A percentile compares a stretch with the other conserved stretches of the same genome.
phyloP scores from a whole-genome alignment of 1,139 yeast species.

The Diutina rugosa region DNA sequence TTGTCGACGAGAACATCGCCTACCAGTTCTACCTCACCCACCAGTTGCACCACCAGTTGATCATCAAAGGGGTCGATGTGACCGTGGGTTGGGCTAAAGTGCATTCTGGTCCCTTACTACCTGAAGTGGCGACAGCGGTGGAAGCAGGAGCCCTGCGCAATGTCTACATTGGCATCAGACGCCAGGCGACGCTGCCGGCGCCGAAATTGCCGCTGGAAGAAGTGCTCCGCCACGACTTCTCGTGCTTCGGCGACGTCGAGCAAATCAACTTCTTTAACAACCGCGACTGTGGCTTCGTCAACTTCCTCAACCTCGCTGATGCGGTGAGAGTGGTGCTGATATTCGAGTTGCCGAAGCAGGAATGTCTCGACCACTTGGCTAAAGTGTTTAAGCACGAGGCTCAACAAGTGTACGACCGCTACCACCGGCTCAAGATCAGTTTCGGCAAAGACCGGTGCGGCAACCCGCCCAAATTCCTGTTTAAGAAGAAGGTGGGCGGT shows the following conservation, averaged over 20 bases:
- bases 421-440: constrained; percentile 26
- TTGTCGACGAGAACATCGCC: constrained; percentile 30
- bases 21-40: constrained; percentile 29
- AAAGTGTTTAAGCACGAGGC: background rate
- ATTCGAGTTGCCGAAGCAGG: constrained; percentile 11
- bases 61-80: constrained; percentile 32
- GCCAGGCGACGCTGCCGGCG: background rate
- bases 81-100: constrained; percentile 36
- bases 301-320: constrained; percentile 27
- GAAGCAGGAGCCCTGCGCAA: constrained; percentile 38
- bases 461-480: constrained; percentile 23
- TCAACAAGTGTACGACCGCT: constrained; percentile 21
- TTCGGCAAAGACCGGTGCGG: constrained; percentile 39
- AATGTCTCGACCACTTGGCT: background rate
- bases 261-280: constrained; percentile 34
- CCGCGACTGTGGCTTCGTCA: constrained; percentile 33
- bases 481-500: constrained; percentile 4
- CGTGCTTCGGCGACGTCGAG: constrained; percentile 28
- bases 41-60: constrained; percentile 32
- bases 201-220: constrained; percentile 14
- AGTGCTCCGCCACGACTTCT: constrained; percentile 22
- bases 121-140: constrained; percentile 30
- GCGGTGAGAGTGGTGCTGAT: constrained; percentile 23
- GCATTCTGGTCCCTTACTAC: constrained; percentile 26
- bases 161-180: constrained; percentile 28